phyloP scores from a whole-genome alignment of 768 basidiomycete genomes.

The Leccinellum albellum region DNA sequence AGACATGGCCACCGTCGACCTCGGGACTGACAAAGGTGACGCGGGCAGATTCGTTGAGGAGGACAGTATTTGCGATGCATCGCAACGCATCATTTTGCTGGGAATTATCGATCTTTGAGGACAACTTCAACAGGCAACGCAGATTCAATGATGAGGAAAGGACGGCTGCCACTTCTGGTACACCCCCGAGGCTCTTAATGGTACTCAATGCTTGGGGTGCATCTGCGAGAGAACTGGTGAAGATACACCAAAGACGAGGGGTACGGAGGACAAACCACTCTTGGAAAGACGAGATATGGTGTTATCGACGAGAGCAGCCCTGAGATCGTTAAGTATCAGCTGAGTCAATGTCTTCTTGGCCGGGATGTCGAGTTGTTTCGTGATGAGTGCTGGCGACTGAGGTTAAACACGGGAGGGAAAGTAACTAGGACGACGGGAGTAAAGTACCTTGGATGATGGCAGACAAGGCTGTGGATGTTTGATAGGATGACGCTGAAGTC shows the following conservation, averaged over 20 bases:
- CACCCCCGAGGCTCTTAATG: conserved; percentile 72
- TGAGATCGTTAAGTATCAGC: conserved; percentile 58
- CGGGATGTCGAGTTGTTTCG: conserved; percentile 31
- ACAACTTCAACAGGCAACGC: conserved; percentile 49
- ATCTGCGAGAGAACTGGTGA: conserved; percentile 41
- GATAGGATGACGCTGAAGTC: conserved; percentile 1
- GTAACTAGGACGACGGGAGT: conserved; percentile 6
- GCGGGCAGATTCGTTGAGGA: conserved; percentile 64
- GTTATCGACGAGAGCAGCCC: conserved; percentile 30
- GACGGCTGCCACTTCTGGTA: conserved; percentile 61
- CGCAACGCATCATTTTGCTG: conserved; percentile 66
- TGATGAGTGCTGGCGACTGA: conserved; percentile 7
- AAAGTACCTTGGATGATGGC: conserved; percentile 15
- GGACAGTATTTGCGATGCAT: conserved; percentile 75
- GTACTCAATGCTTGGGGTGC: conserved; percentile 62
- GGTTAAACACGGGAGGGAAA: conserved; percentile 8
- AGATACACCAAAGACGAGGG: background rate
- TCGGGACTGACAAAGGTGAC: conserved; percentile 50
- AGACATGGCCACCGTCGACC: conserved; percentile 61
- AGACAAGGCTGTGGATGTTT: conserved; percentile 6
- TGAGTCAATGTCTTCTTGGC: conserved; percentile 56
- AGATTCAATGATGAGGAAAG: conserved; percentile 56
- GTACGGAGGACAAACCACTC: conserved; percentile 44
- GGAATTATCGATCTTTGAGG: conserved; percentile 52
- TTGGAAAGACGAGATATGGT: conserved; percentile 47